Evolutionary conservation across 75 land plant species (phyloP).

Genomic region (Selaginella tamariscina): DNA sequence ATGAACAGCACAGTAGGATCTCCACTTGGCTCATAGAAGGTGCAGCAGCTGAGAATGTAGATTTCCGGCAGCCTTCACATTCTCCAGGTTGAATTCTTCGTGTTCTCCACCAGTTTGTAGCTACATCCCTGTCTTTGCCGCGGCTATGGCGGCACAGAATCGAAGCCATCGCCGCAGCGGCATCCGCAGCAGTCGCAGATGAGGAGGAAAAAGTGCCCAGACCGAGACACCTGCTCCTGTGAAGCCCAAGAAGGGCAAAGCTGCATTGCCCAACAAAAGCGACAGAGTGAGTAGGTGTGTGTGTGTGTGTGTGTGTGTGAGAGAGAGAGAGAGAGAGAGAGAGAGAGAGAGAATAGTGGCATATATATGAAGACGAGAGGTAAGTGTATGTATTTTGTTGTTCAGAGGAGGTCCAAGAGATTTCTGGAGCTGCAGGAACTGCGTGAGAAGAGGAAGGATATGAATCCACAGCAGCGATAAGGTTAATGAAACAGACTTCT

Average conservation of each 20-base stretch:
- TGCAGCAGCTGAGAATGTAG: too few relatives aligned
- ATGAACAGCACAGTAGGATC: too few relatives aligned
- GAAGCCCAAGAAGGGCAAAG: conserved; percentile 88
- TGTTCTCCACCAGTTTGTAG: neutral
- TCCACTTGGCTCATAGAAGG: too few relatives aligned
- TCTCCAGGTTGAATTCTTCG: neutral
- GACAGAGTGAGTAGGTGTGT: conserved; percentile 47
- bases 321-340: too few relatives aligned
- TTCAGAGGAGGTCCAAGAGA: conserved; percentile 79
- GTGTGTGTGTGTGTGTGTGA: too few relatives aligned
- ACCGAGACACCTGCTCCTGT: neutral
- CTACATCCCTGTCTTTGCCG: neutral
- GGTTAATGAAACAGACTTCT: conserved; percentile 58
- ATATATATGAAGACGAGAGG: too few relatives aligned
- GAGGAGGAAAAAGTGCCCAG: neutral
- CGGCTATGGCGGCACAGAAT: neutral
- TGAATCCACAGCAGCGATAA: conserved; percentile 57
- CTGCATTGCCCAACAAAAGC: conserved; percentile 66
- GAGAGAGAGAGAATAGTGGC: too few relatives aligned
- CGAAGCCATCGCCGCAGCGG: neutral
- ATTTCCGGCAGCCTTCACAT: neutral
- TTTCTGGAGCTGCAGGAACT: conserved; percentile 85
- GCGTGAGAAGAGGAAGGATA: conserved; percentile 71
- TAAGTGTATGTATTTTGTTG: neutral
- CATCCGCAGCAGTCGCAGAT: neutral